phyloP scores from a whole-genome alignment of 495 filamentous ascomycete genomes.

The Tuber borchii region DNA sequence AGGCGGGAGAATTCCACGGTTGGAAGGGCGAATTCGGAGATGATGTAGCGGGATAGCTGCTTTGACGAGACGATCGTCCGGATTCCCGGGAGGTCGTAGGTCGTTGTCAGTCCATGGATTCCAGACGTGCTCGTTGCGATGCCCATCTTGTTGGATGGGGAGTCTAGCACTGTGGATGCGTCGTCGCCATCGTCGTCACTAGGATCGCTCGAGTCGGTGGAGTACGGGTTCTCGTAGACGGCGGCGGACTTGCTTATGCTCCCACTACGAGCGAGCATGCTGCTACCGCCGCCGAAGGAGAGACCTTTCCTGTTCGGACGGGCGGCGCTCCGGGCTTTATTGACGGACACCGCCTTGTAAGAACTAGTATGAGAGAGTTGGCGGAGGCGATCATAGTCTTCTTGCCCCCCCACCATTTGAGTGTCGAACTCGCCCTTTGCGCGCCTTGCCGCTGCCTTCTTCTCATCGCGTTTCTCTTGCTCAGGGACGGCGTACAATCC shows the following conservation, averaged over 20 bases:
- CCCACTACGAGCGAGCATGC: background rate
- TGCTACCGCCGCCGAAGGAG: background rate
- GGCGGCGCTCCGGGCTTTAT: background rate
- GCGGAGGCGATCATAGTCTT: background rate
- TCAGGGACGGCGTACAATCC: conserved; percentile 26
- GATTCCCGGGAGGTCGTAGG: conserved; percentile 50
- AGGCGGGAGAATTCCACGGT: conserved; percentile 42
- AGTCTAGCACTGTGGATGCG: conserved; percentile 3
- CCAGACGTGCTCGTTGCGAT: conserved; percentile 18
- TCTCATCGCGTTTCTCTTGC: conserved; percentile 19
- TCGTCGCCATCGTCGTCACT: conserved; percentile 8
- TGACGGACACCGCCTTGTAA: background rate
- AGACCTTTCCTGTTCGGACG: background rate
- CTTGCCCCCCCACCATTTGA: background rate
- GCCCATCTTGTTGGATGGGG: conserved; percentile 19
- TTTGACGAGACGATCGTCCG: conserved; percentile 48
- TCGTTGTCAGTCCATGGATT: conserved; percentile 49
- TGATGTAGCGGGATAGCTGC: conserved; percentile 46
- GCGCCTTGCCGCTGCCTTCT: conserved; percentile 9
- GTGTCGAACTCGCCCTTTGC: conserved; percentile 28
- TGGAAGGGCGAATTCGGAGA: conserved; percentile 45
- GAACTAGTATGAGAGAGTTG: too few relatives aligned
- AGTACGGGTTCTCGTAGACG: background rate
- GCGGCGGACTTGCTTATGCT: background rate
- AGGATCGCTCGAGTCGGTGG: conserved; percentile 11